These are phyloP conservation scores for Neonectria neomacrospora DNA, from an alignment of 2,329 filamentous ascomycete genomes.

Conservation along the genomic window DNA sequence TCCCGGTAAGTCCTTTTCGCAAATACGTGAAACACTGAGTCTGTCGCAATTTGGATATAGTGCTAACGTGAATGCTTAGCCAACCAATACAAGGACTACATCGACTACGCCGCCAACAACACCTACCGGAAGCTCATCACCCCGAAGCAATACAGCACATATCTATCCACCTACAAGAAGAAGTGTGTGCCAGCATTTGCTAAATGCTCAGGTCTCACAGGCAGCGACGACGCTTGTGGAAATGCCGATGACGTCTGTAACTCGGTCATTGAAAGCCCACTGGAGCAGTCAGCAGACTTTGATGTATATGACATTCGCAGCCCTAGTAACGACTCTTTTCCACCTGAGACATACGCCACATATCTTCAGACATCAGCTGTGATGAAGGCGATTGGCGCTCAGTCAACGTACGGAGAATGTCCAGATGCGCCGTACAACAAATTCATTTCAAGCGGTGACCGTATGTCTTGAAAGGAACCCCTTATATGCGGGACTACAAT, in stretches of 20 bases:
- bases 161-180: constrained; percentile 46
- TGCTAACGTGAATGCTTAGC: not conserved
- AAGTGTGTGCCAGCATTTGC: constrained; percentile 34
- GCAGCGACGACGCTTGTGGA: constrained; percentile 42
- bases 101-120: constrained; percentile 47
- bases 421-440: constrained; percentile 34
- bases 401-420: constrained; percentile 35
- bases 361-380: constrained; percentile 36
- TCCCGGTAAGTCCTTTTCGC: constrained; percentile 38
- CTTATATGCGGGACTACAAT: not conserved
- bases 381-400: constrained; percentile 39
- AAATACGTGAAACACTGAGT: not conserved
- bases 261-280: constrained; percentile 39
- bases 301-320: constrained; percentile 61
- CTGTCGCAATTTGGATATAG: not conserved
- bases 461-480: not conserved
- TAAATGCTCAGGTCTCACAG: constrained; percentile 35
- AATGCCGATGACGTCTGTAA: constrained; percentile 42
- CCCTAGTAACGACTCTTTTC: constrained; percentile 28
- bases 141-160: constrained; percentile 25
- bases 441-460: constrained; percentile 17
- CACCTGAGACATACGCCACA: constrained; percentile 37
- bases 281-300: constrained; percentile 46
- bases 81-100: constrained; percentile 47
- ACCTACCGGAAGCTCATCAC: constrained; percentile 46